Conservation (phyloP, 1,139 yeast species). For the Lodderomyces orthopsilosis region DNA sequence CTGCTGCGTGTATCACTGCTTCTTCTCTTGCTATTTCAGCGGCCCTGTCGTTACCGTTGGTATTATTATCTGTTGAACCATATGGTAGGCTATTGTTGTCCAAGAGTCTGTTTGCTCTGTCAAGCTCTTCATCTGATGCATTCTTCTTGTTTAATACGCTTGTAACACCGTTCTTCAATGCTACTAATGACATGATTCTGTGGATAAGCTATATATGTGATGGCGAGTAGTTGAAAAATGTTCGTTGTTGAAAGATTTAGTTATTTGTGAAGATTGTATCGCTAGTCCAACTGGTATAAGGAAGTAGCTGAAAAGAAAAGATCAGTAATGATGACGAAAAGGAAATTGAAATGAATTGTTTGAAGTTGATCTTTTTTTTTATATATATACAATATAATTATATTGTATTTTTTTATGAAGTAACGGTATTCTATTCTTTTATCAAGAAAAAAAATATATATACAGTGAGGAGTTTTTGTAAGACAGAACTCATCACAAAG, state of each 20-base stretch:
- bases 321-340: too few relatives aligned
- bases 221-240: background rate
- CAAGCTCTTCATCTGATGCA: constrained; percentile 31
- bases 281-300: too few relatives aligned
- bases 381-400: too few relatives aligned
- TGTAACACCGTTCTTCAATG: constrained; percentile 36
- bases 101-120: constrained; percentile 34
- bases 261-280: too few relatives aligned
- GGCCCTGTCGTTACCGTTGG: constrained; percentile 27
- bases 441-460: too few relatives aligned
- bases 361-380: background rate
- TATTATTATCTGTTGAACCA: constrained; percentile 29
- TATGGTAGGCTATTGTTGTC: constrained; percentile 35
- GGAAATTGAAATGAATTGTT: background rate
- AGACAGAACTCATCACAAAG: too few relatives aligned
- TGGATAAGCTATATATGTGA: background rate
- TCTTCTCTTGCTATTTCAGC: constrained; percentile 41
- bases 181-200: constrained; percentile 35
- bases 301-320: too few relatives aligned
- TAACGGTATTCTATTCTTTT: too few relatives aligned
- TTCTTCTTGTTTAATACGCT: constrained; percentile 21
- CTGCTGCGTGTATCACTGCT: constrained; percentile 29
- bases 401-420: too few relatives aligned
- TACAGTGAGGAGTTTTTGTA: too few relatives aligned
- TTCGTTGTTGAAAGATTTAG: too few relatives aligned